A percentile compares a stretch with the other conserved stretches of the same genome.
Evolutionary conservation across 441 rosid genomes (phyloP).

Genomic region (Aleurites moluccanus): DNA sequence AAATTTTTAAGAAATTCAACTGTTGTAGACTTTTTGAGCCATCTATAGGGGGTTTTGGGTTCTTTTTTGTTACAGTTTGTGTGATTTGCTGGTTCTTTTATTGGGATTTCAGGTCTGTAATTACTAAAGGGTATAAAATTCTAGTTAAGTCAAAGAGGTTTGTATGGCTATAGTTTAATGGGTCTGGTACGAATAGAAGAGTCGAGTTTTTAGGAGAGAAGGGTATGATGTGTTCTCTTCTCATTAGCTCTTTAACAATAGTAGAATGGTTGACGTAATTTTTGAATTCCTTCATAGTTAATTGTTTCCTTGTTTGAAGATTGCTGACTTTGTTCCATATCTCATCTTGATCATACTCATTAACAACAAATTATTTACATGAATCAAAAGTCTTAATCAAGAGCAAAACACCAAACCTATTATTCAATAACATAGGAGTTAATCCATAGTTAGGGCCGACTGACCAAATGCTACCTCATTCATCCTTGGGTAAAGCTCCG

Average conservation of each 20-base stretch:
- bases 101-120: constrained; percentile 56
- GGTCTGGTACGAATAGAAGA: constrained; percentile 30
- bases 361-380: constrained; percentile 78
- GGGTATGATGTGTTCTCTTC: constrained; percentile 70
- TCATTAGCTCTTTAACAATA: constrained; percentile 86
- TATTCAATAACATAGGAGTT: constrained; percentile 35
- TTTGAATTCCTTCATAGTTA: constrained; percentile 92
- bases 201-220: constrained; percentile 56
- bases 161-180: constrained; percentile 53
- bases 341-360: constrained; percentile 74
- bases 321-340: constrained; percentile 93
- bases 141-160: constrained; percentile 48
- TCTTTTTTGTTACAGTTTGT: constrained; percentile 58
- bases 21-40: constrained; percentile 68
- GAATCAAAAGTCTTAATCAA: constrained; percentile 89
- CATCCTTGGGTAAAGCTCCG: constrained; percentile 34
- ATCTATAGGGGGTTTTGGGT: constrained; percentile 60
- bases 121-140: constrained; percentile 39
- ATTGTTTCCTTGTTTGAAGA: constrained; percentile 88
- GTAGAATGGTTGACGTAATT: constrained; percentile 77
- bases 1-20: constrained; percentile 58
- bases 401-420: constrained; percentile 58
- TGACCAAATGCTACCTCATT: constrained; percentile 20
- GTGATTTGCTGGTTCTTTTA: constrained; percentile 66
- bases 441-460: constrained; percentile 16